Evolutionary conservation across 23 red algal genomes (phyloP).

Genomic region (Gracilaria gracilis): DNA sequence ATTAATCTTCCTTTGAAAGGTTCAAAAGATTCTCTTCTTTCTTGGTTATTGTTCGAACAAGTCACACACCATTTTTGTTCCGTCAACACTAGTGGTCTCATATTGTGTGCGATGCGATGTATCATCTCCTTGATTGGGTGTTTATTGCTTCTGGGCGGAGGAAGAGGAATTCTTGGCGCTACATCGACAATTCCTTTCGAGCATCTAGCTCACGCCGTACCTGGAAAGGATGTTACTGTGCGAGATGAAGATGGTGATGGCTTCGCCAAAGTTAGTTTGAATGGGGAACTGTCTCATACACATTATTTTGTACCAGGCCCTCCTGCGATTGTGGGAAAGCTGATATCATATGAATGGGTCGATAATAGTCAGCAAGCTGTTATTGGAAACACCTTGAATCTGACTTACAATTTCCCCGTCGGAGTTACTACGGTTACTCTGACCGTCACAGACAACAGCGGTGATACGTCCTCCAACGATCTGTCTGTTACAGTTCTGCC

Average conservation of each 20-base stretch:
- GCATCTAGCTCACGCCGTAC: slow-evolving; percentile 64
- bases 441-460: slow-evolving; percentile 57
- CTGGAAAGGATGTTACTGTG: slow-evolving; percentile 56
- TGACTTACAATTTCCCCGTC: slow-evolving; percentile 55
- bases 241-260: slow-evolving; percentile 67
- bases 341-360: slow-evolving; percentile 55
- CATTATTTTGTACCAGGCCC: slow-evolving; percentile 74
- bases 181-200: slow-evolving; percentile 20
- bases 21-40: too few relatives aligned
- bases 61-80: too few relatives aligned
- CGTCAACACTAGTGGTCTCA: too few relatives aligned
- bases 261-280: slow-evolving; percentile 39
- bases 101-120: too few relatives aligned
- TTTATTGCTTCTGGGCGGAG: background rate
- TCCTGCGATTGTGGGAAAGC: slow-evolving; percentile 48
- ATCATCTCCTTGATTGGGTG: background rate
- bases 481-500: slow-evolving; percentile 52
- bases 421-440: slow-evolving; percentile 64
- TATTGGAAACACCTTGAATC: slow-evolving; percentile 18
- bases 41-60: too few relatives aligned
- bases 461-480: slow-evolving; percentile 43
- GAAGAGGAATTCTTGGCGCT: background rate
- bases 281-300: slow-evolving; percentile 69
- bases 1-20: too few relatives aligned
- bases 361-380: slow-evolving; percentile 32